These are phyloP conservation scores for Candida wancherniae DNA, from an alignment of 805 yeast species.

Conservation along the genomic window DNA sequence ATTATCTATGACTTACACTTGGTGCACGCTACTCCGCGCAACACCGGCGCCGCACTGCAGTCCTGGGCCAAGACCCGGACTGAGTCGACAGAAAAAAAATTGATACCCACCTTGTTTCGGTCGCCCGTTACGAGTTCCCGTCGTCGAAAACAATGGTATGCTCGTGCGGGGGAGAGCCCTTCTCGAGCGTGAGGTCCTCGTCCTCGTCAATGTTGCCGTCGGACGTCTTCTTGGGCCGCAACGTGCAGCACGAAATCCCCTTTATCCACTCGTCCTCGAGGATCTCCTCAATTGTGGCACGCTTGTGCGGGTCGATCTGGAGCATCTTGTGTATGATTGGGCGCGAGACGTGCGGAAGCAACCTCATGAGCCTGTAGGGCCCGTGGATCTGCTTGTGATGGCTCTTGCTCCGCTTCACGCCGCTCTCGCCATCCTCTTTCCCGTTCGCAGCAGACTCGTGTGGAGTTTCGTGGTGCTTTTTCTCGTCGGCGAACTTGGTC, in stretches of 20 bases:
- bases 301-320: slow-evolving; percentile 50
- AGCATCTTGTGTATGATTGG: slow-evolving; percentile 68
- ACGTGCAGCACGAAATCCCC: slow-evolving; percentile 59
- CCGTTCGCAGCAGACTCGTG: slow-evolving; percentile 6
- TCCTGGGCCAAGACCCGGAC: no score
- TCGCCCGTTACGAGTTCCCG: slow-evolving; percentile 1
- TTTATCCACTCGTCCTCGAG: slow-evolving; percentile 67
- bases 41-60: no score
- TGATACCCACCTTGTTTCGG: no score
- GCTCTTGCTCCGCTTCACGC: slow-evolving; percentile 28
- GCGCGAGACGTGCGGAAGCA: slow-evolving; percentile 78
- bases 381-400: slow-evolving; percentile 65
- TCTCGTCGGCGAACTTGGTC: slow-evolving; percentile 23
- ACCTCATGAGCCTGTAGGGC: slow-evolving; percentile 75
- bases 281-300: slow-evolving; percentile 67
- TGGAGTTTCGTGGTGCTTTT: slow-evolving; percentile 5
- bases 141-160: slow-evolving; percentile 32
- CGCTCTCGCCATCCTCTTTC: slow-evolving; percentile 4
- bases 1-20: no score
- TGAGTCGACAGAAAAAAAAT: no score
- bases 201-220: slow-evolving; percentile 31
- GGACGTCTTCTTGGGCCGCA: slow-evolving; percentile 21
- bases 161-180: slow-evolving; percentile 36
- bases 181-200: slow-evolving; percentile 31
- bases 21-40: no score